phyloP scores from a whole-genome alignment of 805 yeast species.

The Saccharomycopsis malanga region DNA sequence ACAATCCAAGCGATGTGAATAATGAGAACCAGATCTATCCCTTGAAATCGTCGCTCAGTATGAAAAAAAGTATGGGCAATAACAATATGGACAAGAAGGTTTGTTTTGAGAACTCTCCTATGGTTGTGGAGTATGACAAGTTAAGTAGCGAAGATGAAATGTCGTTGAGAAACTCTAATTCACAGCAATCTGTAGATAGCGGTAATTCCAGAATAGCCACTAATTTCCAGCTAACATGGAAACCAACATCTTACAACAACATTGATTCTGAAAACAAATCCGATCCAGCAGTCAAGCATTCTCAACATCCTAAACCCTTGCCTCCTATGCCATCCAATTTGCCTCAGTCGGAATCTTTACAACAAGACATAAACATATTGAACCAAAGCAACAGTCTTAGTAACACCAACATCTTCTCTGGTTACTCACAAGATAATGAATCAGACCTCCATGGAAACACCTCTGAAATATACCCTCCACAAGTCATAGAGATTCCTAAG shows the following conservation, averaged over 20 bases:
- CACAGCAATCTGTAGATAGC: constrained; percentile 7
- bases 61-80: background rate
- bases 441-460: constrained; percentile 7
- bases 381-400: background rate
- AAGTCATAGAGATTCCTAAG: constrained; percentile 5
- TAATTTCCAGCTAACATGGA: constrained; percentile 16
- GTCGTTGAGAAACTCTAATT: constrained; percentile 6
- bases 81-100: constrained; percentile 15
- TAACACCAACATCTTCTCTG: background rate
- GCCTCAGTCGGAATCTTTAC: constrained; percentile 18
- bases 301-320: constrained; percentile 17
- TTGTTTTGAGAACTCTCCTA: constrained; percentile 17
- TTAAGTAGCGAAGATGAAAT: constrained; percentile 17
- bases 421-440: background rate
- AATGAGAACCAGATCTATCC: constrained; percentile 2
- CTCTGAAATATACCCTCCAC: constrained; percentile 3
- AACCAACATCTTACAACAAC: constrained; percentile 6
- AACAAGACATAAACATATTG: constrained; percentile 11
- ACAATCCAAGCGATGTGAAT: background rate
- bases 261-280: background rate
- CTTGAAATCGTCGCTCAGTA: constrained; percentile 8
- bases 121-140: constrained; percentile 19
- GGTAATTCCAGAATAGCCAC: background rate
- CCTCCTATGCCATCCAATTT: constrained; percentile 21
- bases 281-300: constrained; percentile 6